Evolutionary conservation across 768 basidiomycete species (phyloP).

Genomic region (Suillus occidentalis): DNA sequence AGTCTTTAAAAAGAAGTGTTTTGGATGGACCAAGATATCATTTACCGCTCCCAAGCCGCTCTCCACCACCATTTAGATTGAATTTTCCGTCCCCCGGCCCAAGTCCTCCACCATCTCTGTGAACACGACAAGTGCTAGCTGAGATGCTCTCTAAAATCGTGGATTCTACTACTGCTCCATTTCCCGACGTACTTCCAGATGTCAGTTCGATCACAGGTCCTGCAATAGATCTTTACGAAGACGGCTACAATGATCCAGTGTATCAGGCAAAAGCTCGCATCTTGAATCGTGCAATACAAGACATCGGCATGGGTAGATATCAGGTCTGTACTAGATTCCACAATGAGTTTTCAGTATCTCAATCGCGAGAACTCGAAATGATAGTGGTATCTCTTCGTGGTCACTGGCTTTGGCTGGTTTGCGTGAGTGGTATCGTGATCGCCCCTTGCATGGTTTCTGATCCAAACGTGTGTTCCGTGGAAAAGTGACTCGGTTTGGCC

Average conservation of each 20-base stretch:
- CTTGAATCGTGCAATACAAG: conserved; percentile 47
- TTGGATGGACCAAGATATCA: not conserved
- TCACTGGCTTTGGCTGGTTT: conserved; percentile 44
- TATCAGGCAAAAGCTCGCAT: conserved; percentile 51
- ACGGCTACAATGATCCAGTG: conserved; percentile 42
- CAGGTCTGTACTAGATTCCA: conserved; percentile 35
- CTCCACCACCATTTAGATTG: not conserved
- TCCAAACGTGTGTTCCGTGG: not conserved
- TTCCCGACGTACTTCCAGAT: not conserved
- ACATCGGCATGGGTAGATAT: conserved; percentile 58
- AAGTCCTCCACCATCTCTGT: not conserved
- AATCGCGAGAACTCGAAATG: not conserved
- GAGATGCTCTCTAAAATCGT: not conserved
- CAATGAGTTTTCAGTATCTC: not conserved
- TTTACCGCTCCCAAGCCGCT: not conserved
- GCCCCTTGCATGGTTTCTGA: not conserved
- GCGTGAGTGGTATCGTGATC: conserved; percentile 26
- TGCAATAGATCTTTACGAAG: conserved; percentile 31
- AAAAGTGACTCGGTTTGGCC: conserved; percentile 36
- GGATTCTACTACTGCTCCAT: no score
- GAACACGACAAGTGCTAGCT: not conserved
- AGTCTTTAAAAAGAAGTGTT: not conserved
- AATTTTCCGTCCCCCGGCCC: not conserved
- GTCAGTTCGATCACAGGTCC: not conserved
- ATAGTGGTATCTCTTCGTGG: conserved; percentile 39